These are phyloP conservation scores for Ophiocordyceps robertsii DNA, from an alignment of 2,329 filamentous ascomycete genomes.

Conservation along the genomic window DNA sequence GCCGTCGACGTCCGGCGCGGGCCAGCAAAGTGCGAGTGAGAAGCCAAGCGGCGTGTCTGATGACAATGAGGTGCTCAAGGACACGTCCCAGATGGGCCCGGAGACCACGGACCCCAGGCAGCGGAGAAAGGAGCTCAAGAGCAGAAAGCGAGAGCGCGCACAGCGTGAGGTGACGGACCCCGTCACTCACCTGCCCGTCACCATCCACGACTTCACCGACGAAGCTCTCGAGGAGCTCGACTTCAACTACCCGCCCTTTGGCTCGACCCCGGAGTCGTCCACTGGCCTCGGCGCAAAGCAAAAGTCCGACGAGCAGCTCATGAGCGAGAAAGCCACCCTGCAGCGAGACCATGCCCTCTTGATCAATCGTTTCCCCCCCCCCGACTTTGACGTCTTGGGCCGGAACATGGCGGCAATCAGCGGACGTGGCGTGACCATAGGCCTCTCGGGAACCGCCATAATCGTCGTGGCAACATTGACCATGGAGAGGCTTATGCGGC, in stretches of 20 bases:
- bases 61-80: conserved; percentile 10
- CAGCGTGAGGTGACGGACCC: conserved; percentile 57
- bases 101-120: conserved; percentile 27
- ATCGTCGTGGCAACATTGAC: conserved; percentile 14
- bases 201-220: conserved; percentile 54
- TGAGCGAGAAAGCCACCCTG: conserved; percentile 18
- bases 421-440: conserved; percentile 21
- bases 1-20: not conserved
- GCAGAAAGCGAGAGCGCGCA: conserved; percentile 27
- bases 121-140: conserved; percentile 35
- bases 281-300: conserved; percentile 23
- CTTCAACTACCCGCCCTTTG: conserved; percentile 17
- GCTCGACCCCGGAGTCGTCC: conserved; percentile 20
- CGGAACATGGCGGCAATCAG: conserved; percentile 17
- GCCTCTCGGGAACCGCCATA: conserved; percentile 19
- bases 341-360: conserved; percentile 27
- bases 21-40: conserved; percentile 5
- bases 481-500: conserved; percentile 3
- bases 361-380: conserved; percentile 31
- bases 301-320: conserved; percentile 25
- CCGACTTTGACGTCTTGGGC: conserved; percentile 29
- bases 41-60: conserved; percentile 1
- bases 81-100: conserved; percentile 22
- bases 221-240: conserved; percentile 35
- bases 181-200: conserved; percentile 55